Percentiles rank a stretch among this genome's conserved stretches.
These are phyloP conservation scores for Penicillium sp. DNA, from an alignment of 2,329 filamentous ascomycete genomes.

Conservation along the genomic window DNA sequence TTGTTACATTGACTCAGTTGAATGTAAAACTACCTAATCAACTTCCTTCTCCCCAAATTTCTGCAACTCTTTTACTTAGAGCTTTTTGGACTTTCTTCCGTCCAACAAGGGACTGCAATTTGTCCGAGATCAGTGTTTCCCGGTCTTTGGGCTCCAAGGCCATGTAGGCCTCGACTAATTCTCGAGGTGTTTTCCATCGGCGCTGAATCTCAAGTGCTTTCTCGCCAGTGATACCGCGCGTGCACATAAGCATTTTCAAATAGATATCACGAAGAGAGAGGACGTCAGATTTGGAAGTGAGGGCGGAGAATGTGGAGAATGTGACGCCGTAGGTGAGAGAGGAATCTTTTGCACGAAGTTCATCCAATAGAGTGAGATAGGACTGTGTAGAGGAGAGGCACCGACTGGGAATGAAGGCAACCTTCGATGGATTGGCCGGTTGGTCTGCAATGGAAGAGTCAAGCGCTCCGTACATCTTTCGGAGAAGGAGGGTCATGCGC, in stretches of 20 bases:
- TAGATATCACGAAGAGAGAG: conserved; percentile 73
- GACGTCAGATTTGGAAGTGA: conserved; percentile 72
- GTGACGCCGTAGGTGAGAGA: conserved; percentile 59
- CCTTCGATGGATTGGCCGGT: conserved; percentile 9
- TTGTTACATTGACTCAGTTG: background rate
- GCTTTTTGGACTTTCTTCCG: conserved; percentile 66
- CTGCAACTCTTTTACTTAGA: conserved; percentile 67
- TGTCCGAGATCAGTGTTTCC: conserved; percentile 58
- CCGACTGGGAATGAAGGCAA: conserved; percentile 61
- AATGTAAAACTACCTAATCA: conserved; percentile 3
- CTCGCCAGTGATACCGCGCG: conserved; percentile 69
- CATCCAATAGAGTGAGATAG: conserved; percentile 62
- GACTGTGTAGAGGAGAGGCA: conserved; percentile 61
- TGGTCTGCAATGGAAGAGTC: conserved; percentile 3
- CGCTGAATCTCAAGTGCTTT: conserved; percentile 78
- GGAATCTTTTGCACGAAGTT: conserved; percentile 54
- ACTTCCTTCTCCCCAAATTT: conserved; percentile 60
- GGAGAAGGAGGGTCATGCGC: conserved; percentile 67
- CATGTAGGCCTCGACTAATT: conserved; percentile 69
- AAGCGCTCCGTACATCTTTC: conserved; percentile 54
- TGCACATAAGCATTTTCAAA: conserved; percentile 85
- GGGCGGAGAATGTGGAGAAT: conserved; percentile 67
- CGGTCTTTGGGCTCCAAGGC: conserved; percentile 54
- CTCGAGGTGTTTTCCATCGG: conserved; percentile 70
- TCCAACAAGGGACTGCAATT: conserved; percentile 59